Percentiles rank a stretch among this genome's conserved stretches.
phyloP scores from a whole-genome alignment of 306 rosid genomes.

The Cucurbita moschata region DNA sequence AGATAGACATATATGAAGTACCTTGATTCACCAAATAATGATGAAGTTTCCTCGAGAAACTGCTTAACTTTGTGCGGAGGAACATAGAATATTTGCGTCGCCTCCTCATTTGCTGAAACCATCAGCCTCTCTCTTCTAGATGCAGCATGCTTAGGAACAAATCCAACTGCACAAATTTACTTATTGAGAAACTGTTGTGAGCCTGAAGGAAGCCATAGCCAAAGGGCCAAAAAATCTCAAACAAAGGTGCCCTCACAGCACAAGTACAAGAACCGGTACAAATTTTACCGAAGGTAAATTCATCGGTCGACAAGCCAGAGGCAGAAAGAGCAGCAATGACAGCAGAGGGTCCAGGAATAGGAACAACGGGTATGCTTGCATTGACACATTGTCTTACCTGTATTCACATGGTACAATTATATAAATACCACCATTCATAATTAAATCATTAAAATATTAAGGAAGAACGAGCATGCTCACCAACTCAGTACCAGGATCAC shows the following conservation, averaged over 20 bases:
- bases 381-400: constrained; percentile 69
- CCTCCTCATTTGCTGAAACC: constrained; percentile 54
- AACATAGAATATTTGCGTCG: constrained; percentile 78
- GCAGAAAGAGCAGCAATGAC: constrained; percentile 84
- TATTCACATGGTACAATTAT: constrained; percentile 9
- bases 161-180: constrained; percentile 45
- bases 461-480: constrained; percentile 23
- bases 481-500: constrained; percentile 87
- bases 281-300: constrained; percentile 65
- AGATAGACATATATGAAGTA: constrained; percentile 6
- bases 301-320: constrained; percentile 67
- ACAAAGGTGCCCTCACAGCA: not conserved
- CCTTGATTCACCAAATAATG: constrained; percentile 62
- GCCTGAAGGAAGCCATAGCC: not conserved
- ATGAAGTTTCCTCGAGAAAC: constrained; percentile 63
- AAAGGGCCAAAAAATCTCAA: constrained; percentile 1
- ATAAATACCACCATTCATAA: not conserved
- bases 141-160: constrained; percentile 63
- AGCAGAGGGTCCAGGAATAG: constrained; percentile 90
- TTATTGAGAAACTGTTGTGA: not conserved
- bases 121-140: constrained; percentile 64
- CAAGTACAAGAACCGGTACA: not conserved
- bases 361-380: constrained; percentile 66
- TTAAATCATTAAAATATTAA: not conserved
- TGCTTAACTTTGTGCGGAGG: constrained; percentile 88